Evolutionary conservation across 441 rosid species (phyloP).

Genomic region (Erodium trifolium): DNA sequence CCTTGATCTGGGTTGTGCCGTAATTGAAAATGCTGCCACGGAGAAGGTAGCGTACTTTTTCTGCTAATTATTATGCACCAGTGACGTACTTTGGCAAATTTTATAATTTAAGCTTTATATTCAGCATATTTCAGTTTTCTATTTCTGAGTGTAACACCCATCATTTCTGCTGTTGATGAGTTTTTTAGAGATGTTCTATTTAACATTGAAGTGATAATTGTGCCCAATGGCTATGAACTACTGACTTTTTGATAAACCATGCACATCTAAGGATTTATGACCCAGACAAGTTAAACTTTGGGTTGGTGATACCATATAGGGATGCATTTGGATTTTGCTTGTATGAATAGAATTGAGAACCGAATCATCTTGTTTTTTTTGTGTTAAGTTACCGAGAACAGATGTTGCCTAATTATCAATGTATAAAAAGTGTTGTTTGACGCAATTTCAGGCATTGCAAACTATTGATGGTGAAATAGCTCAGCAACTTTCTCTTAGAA

Average conservation of each 20-base stretch:
- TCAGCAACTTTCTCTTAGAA: conserved; percentile 65
- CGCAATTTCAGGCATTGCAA: conserved; percentile 59
- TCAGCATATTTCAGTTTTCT: not conserved
- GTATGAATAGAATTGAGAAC: not conserved
- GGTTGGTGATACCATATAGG: no score
- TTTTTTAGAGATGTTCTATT: not conserved
- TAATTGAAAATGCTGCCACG: conserved; percentile 94
- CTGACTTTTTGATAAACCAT: not conserved
- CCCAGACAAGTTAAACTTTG: no score
- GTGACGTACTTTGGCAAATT: not conserved
- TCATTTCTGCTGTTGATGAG: not conserved
- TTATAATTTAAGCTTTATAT: not conserved
- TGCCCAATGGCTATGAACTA: not conserved
- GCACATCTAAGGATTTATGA: not conserved
- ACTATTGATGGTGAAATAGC: conserved; percentile 88
- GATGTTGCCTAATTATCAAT: not conserved
- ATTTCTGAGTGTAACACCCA: not conserved
- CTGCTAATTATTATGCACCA: not conserved
- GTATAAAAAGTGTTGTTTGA: not conserved
- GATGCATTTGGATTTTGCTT: not conserved
- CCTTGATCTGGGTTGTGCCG: conserved; percentile 98
- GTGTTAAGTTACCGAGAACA: not conserved
- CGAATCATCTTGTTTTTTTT: not conserved
- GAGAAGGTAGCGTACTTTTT: conserved; percentile 57
- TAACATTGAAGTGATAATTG: not conserved